Percentiles rank a stretch among this genome's conserved stretches.
phyloP scores from a whole-genome alignment of 1,284 basidiomycete genomes.

The Trichosporon coremiiforme region DNA sequence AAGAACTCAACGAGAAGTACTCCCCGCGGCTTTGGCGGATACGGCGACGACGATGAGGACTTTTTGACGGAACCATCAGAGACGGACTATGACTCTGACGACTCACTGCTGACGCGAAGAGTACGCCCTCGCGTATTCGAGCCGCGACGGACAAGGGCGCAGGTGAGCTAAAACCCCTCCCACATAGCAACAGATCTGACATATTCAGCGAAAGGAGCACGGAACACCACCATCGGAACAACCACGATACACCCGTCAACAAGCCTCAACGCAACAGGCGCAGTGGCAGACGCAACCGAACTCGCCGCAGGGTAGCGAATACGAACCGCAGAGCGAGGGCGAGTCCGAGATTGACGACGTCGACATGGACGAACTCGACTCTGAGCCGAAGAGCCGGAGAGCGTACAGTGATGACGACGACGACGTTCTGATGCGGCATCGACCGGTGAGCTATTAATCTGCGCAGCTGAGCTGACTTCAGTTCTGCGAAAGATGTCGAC shows the following conservation, averaged over 20 bases:
- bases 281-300: neutral
- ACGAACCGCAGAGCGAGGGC: constrained; percentile 25
- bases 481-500: constrained; percentile 48
- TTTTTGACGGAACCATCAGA: neutral
- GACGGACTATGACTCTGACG: neutral
- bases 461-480: neutral
- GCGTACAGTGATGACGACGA: constrained; percentile 10
- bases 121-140: neutral
- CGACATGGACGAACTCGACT: constrained; percentile 21
- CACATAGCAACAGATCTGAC: neutral
- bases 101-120: constrained; percentile 5
- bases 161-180: neutral
- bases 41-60: constrained; percentile 15
- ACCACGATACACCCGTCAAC: constrained; percentile 13
- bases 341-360: constrained; percentile 28
- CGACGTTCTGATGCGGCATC: constrained; percentile 28
- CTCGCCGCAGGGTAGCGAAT: neutral
- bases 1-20: neutral
- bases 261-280: constrained; percentile 2
- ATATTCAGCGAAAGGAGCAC: neutral
- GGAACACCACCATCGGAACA: constrained; percentile 9
- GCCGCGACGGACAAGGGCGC: constrained; percentile 2
- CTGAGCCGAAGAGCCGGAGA: neutral
- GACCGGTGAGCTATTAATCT: constrained; percentile 22
- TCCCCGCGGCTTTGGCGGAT: constrained; percentile 9